Evolutionary conservation across 768 basidiomycete species (phyloP).

Genomic region (Mycena leptocephala): DNA sequence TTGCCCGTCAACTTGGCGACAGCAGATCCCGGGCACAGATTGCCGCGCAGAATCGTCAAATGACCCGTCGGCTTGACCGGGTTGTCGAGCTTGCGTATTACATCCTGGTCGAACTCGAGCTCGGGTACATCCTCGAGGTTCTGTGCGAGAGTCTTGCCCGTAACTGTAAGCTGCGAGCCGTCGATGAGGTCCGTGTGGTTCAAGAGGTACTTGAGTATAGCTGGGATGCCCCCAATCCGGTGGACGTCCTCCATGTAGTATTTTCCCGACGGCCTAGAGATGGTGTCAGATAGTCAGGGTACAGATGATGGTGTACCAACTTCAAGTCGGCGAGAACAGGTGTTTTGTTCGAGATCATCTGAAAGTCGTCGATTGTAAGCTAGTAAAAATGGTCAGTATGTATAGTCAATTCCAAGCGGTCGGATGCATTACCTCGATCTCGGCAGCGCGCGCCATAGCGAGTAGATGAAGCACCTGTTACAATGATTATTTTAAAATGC

Average conservation of each 20-base stretch:
- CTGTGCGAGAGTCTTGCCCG: slow-evolving; percentile 91
- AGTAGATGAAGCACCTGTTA: slow-evolving; percentile 84
- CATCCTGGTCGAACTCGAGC: slow-evolving; percentile 83
- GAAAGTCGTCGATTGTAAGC: slow-evolving; percentile 91
- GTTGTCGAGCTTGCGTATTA: slow-evolving; percentile 79
- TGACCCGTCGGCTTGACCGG: slow-evolving; percentile 93
- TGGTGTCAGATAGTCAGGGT: slow-evolving; percentile 17
- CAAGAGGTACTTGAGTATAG: slow-evolving; percentile 87
- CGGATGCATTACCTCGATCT: slow-evolving; percentile 54
- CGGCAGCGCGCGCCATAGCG: slow-evolving; percentile 89
- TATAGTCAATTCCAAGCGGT: background rate
- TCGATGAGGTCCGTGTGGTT: slow-evolving; percentile 86
- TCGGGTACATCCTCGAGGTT: slow-evolving; percentile 87
- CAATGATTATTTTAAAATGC: background rate
- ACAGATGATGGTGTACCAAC: slow-evolving; percentile 49
- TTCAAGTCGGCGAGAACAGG: slow-evolving; percentile 91
- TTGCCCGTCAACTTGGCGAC: slow-evolving; percentile 97
- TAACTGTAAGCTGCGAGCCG: slow-evolving; percentile 89
- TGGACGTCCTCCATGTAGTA: slow-evolving; percentile 95
- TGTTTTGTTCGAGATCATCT: slow-evolving; percentile 82
- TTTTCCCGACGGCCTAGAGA: slow-evolving; percentile 81
- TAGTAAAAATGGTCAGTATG: slow-evolving; percentile 44
- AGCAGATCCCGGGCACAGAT: slow-evolving; percentile 87
- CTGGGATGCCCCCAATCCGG: slow-evolving; percentile 88
- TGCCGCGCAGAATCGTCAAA: slow-evolving; percentile 90